These are phyloP conservation scores for Irpex lacteus DNA, from an alignment of 1,284 basidiomycete species.

Conservation along the genomic window DNA sequence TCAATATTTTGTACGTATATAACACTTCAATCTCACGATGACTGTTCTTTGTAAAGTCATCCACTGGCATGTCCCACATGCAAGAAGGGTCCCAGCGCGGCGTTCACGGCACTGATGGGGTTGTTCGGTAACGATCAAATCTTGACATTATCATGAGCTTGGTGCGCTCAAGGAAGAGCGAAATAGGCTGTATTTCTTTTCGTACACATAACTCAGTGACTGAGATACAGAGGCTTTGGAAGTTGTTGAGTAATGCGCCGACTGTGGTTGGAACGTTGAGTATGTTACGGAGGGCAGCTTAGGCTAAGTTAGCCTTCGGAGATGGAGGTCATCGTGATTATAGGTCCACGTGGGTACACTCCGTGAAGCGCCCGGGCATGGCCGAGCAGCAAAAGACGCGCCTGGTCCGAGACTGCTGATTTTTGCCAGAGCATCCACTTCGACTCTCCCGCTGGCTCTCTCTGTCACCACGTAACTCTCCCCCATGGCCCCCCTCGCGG, in stretches of 20 bases:
- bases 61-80: background rate
- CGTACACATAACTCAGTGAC: too few relatives aligned
- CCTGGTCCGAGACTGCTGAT: slow-evolving; percentile 19
- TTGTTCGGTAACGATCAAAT: background rate
- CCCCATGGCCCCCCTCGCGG: slow-evolving; percentile 69
- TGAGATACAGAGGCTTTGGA: too few relatives aligned
- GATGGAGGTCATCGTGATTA: slow-evolving; percentile 1
- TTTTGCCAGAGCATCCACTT: slow-evolving; percentile 18
- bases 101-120: background rate
- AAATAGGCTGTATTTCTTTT: background rate
- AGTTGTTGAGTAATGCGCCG: too few relatives aligned
- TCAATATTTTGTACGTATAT: background rate
- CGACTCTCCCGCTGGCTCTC: slow-evolving; percentile 7
- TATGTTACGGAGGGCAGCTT: background rate
- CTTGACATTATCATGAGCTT: background rate
- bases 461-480: slow-evolving; percentile 14
- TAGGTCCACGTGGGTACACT: slow-evolving; percentile 8
- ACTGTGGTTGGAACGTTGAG: background rate
- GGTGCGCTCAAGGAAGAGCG: background rate
- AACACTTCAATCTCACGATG: background rate
- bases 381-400: slow-evolving; percentile 19
- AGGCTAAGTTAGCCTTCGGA: background rate
- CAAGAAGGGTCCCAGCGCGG: background rate
- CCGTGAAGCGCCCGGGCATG: slow-evolving; percentile 1
- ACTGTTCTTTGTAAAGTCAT: background rate